Conservation (phyloP, 2,329 filamentous ascomycete species). For the Pseudocercospora vitis region DNA sequence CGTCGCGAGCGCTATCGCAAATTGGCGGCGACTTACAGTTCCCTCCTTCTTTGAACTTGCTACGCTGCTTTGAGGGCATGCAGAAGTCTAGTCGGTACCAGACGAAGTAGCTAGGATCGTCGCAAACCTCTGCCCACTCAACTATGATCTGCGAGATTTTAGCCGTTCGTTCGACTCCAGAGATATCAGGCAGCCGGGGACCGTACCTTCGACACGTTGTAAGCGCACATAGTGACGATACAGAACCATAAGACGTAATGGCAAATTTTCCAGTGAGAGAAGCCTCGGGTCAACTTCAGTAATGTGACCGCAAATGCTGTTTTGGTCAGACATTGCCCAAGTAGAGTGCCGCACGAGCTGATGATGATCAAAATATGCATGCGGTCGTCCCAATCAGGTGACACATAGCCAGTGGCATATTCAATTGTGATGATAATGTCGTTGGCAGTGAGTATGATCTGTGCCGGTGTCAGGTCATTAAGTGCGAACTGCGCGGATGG, state of each 20-base stretch:
- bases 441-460: constrained; percentile 49
- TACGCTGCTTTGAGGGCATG: constrained; percentile 40
- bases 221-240: constrained; percentile 52
- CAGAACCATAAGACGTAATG: constrained; percentile 49
- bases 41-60: constrained; percentile 53
- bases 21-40: constrained; percentile 44
- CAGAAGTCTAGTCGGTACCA: constrained; percentile 52
- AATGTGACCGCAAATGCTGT: constrained; percentile 44
- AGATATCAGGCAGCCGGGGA: neutral
- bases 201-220: constrained; percentile 47
- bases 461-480: constrained; percentile 10
- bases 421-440: constrained; percentile 50
- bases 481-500: neutral
- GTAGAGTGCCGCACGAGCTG: constrained; percentile 42
- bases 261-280: constrained; percentile 23
- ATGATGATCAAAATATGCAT: constrained; percentile 57
- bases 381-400: constrained; percentile 51
- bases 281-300: constrained; percentile 46
- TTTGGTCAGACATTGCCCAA: constrained; percentile 42
- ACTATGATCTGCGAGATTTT: constrained; percentile 40
- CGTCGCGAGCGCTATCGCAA: constrained; percentile 5
- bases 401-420: constrained; percentile 52
- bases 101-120: constrained; percentile 46
- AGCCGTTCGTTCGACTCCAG: constrained; percentile 4
- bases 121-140: constrained; percentile 53